Base-by-base conservation (phyloP, 192 early-diverging fungal species). In the Radiomyces spectabilis region DNA sequence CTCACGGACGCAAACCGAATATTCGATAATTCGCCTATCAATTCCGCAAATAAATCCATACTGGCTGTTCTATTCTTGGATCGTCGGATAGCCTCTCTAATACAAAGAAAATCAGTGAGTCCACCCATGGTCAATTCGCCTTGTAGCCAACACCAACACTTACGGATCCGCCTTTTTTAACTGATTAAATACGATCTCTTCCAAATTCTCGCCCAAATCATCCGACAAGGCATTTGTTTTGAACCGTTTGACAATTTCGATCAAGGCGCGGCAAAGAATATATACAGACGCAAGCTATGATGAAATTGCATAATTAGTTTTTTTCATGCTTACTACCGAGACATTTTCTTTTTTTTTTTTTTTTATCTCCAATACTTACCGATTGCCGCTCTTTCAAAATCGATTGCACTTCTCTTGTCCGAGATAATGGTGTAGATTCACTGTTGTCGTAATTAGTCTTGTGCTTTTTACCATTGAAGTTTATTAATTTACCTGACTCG, bases 161-260 rank as follows among this genome's bases (percentile, higher is more conserved):
- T 77, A 91, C 89, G 93, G 87, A 59, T 95, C 89, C 16, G 85
- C 78, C 40, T 87, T 87, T 52, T 81, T 81, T 25, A 99, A 67
- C 61, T 96, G 95, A 24, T 76, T 82, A 67, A 99, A 98, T 16
- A 93, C 85, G 33, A 95, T 84, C 61, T 95, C 92, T 72, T 99
- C 97, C 22, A 98, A 66, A 46, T 88, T 85, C 29, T 80, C 82
- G 1, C 91, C 95, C 5, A 94, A 68, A 35, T 92, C 86, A 38
- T 92, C 84, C 9, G 85, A 82, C 18, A 98, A 51, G 10, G 82
- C 76, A 33, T 83, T 80, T 15, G 80, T 67, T 41, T 82, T 80
- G 3, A 97, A 72, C 35, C 84, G 74, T 41, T 77, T 74, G 1
- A 97, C 81, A 40, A 99, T 89, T 51, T 88, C 89, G 29, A 90